Base-by-base conservation (phyloP, 164 flowering plant genomes). In the Nymphaea colorata region DNA sequence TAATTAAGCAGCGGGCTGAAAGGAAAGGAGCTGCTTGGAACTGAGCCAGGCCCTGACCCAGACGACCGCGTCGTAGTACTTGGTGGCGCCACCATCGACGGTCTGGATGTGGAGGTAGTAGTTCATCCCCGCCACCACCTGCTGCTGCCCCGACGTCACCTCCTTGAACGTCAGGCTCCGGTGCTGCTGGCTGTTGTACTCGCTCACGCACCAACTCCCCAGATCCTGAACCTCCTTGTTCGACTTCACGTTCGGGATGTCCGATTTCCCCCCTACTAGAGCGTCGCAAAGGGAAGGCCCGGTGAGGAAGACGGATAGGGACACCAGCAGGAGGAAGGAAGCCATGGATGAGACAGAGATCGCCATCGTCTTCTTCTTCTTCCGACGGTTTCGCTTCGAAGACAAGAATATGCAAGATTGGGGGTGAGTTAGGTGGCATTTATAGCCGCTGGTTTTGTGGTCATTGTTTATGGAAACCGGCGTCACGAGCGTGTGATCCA, bases 191-290 rank as follows among this genome's bases (percentile, higher is more conserved):
- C 66, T 42, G 74, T 89, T 89, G 82, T 76, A 83, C 70, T 89
- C 83, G 42, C 78, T 70, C 60, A 87, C 89, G 3, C 84, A 79
- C 76, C 75, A 89, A 66, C 60, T 81, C 7, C 96, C 96, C 15
- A 89, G 80, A 1, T 79, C 81, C 75, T 87, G 93, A n/a, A 89
- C 79, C 63, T 84, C 87, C 74, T 77, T 66, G 80, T 89, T 78
- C 10, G 43, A 10, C 70, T 79, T 73, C 69, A 85, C 88, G 71
- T 83, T 77, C 42, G 51, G 43, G 42, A 89, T 71, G 62, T 68
- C 66, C 59, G 64, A 71, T 65, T 75, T 75, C 4, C 85, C 90
- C 4, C 92, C 95, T 2, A 5, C 15, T 16, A 0, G 63, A 15
- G 63, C 63, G 10, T 10, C 2, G 53, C 53, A 45, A 5, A 45